phyloP scores from a whole-genome alignment of 495 filamentous ascomycete genomes.

The Penicillium longicatenatum region DNA sequence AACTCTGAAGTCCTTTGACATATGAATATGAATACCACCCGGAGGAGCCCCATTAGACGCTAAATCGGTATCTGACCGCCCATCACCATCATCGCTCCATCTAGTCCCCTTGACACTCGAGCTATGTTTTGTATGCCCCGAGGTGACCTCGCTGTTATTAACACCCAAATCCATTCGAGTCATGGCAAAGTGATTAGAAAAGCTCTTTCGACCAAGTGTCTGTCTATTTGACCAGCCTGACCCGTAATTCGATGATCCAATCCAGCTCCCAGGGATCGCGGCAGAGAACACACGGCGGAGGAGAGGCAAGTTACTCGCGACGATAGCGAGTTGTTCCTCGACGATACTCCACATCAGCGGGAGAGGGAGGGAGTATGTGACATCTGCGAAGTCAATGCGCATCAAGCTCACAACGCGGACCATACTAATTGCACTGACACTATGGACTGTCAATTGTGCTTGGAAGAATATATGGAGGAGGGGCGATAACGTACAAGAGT shows the following conservation, averaged over 20 bases:
- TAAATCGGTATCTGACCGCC: conserved; percentile 3
- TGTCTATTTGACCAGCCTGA: neutral
- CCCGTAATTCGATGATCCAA: neutral
- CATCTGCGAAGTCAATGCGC: conserved; percentile 19
- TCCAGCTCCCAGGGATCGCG: neutral
- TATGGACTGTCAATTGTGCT: too few relatives aligned
- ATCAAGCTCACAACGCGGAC: conserved; percentile 18
- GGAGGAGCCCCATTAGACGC: neutral
- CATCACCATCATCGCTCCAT: conserved; percentile 8
- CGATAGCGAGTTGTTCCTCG: conserved; percentile 21
- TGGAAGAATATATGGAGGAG: too few relatives aligned
- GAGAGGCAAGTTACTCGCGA: conserved; percentile 17
- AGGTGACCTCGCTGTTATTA: neutral
- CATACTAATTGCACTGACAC: conserved; percentile 24
- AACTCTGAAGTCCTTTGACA: neutral
- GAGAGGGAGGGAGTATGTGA: conserved; percentile 18
- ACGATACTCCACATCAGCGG: conserved; percentile 20
- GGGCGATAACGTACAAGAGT: conserved; percentile 10
- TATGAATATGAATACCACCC: conserved; percentile 7
- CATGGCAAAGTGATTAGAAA: neutral
- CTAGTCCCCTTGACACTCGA: neutral
- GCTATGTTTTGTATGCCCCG: neutral
- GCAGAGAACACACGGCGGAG: neutral
- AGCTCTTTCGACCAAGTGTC: neutral
- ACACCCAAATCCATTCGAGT: neutral